Percentiles rank a stretch among this genome's conserved stretches.
Conservation (phyloP, 1,139 yeast species). For the Blastobotrys proliferans region DNA sequence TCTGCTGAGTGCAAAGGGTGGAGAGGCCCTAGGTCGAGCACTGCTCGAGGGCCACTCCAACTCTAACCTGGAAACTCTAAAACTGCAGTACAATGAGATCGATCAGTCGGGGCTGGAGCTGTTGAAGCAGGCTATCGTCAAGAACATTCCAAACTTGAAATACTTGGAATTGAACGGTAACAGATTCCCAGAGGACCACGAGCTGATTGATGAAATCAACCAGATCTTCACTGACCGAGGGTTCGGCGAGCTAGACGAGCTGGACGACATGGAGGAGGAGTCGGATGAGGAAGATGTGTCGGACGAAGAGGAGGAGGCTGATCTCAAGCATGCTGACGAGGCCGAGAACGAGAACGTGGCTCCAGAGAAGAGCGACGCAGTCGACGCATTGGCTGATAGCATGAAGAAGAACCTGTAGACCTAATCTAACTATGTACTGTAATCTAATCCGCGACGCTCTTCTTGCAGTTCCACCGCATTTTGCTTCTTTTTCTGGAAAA, state of each 20-base stretch:
- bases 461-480: background rate
- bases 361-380: conserved; percentile 40
- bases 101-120: conserved; percentile 58
- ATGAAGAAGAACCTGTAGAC: conserved; percentile 41
- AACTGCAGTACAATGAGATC: conserved; percentile 87
- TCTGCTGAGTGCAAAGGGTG: conserved; percentile 74
- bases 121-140: conserved; percentile 49
- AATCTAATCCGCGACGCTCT: background rate
- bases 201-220: conserved; percentile 50
- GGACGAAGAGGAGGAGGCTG: conserved; percentile 54
- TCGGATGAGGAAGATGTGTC: conserved; percentile 84
- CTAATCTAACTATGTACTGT: background rate
- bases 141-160: conserved; percentile 58
- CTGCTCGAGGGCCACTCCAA: conserved; percentile 32
- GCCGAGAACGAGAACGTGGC: conserved; percentile 37
- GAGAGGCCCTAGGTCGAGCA: conserved; percentile 43
- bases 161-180: conserved; percentile 86
- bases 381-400: conserved; percentile 58
- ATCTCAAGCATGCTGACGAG: conserved; percentile 59
- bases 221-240: conserved; percentile 70
- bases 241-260: conserved; percentile 77
- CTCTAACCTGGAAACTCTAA: conserved; percentile 50
- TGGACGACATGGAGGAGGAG: conserved; percentile 89
- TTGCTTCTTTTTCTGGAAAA: too few relatives aligned
- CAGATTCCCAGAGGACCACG: conserved; percentile 75